Base-by-base conservation (phyloP, 176 grass and related monocot species). In the Carex myosuroides region DNA sequence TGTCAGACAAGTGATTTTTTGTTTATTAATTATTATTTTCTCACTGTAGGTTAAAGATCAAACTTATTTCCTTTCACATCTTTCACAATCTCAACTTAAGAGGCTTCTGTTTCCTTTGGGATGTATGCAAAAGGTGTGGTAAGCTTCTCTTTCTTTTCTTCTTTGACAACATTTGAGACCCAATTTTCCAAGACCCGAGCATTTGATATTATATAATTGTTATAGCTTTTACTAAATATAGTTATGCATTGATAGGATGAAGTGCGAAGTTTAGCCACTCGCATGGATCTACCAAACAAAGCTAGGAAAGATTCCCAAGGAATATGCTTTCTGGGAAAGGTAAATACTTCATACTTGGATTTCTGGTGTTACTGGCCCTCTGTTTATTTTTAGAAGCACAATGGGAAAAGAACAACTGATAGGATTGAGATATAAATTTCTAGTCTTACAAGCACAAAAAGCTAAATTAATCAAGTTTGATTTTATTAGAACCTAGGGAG, bases 311-410 rank as follows among this genome's bases (percentile, higher is more conserved):
- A 99, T 70, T 99, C 96, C 1, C 96, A 99, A 77, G 96, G 96
- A 64, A 95, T 99, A 89, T 99, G 93, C 73, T 99, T 95, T 84
- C 93, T 99, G 64, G 96, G 93, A 66, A 99, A 99, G 89, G 96
- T 94, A 87, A 85, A 50, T 59, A 60, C 13, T 83, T 79, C 11
- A 48, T 71, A 44, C 29, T 53, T 37, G 24, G 11, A 59, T 74
- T 60, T 74, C 16, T 81, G 24, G 41, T 24, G 22, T 73, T 66
- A 16, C 70, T 52, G 37, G 18, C 0, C 32, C 35, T 7, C 18
- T 73, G 8, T 73, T 22, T 22, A 82, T 50, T 9, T 29, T 48
- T 50, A 53, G 61, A 62, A 60, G 37, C 12, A 14, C 3, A 44
- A 46, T 44, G 52, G 54, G 6, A 81, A 79, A 81, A 2, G 12